Evolutionary conservation across 805 yeast genomes (phyloP).

Genomic region (Aciculoconidium aculeatum): DNA sequence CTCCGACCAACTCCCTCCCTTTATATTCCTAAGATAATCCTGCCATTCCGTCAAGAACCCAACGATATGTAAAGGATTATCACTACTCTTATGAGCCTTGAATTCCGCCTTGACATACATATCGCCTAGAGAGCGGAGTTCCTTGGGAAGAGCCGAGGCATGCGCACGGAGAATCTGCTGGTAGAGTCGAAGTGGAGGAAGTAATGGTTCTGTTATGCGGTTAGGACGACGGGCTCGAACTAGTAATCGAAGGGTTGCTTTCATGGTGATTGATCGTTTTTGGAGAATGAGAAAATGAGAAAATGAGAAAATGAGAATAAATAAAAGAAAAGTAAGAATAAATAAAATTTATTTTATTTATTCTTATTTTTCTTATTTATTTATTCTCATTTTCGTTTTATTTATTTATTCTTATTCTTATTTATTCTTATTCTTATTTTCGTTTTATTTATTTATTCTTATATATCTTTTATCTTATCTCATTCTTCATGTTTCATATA

Average conservation of each 20-base stretch:
- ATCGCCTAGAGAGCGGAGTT: conserved; percentile 79
- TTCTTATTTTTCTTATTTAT: too few relatives aligned
- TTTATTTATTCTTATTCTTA: too few relatives aligned
- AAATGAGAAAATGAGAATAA: too few relatives aligned
- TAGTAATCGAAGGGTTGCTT: conserved; percentile 29
- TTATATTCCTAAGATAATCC: conserved; percentile 59
- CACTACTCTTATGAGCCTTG: conserved; percentile 71
- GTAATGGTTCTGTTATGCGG: conserved; percentile 39
- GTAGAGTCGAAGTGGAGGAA: conserved; percentile 81
- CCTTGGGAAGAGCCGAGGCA: conserved; percentile 49
- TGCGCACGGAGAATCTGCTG: conserved; percentile 82
- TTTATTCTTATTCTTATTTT: too few relatives aligned
- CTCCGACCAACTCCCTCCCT: conserved; percentile 39
- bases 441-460: too few relatives aligned
- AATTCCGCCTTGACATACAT: conserved; percentile 86
- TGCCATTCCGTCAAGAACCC: conserved; percentile 97
- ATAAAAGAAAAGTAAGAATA: too few relatives aligned
- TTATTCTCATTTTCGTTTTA: too few relatives aligned
- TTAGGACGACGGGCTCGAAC: conserved; percentile 39
- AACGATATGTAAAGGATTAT: conserved; percentile 88
- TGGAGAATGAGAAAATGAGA: conserved; percentile 1
- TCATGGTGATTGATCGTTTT: conserved; percentile 26
- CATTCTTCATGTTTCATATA: too few relatives aligned
- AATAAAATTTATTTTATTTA: too few relatives aligned
- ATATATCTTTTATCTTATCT: too few relatives aligned